phyloP scores from a whole-genome alignment of 331 rosid genomes.

The Stylosanthes scabra region DNA sequence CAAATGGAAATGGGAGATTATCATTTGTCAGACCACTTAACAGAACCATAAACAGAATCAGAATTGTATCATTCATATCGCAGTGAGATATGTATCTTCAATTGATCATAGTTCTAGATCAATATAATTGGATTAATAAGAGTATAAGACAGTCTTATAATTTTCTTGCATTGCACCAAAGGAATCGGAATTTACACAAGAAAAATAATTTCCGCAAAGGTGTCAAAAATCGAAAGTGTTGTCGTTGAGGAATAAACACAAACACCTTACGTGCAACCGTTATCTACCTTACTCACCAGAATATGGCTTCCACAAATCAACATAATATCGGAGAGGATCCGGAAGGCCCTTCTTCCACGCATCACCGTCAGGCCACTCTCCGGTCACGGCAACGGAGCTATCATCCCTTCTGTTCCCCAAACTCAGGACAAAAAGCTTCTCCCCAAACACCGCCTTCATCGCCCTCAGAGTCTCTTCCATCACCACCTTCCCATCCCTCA shows the following conservation, averaged over 20 bases:
- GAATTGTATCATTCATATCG: no score
- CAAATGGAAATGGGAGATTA: no score
- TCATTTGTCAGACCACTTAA: no score
- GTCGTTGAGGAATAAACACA: constrained; percentile 43
- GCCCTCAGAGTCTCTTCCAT: constrained; percentile 79
- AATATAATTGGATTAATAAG: no score
- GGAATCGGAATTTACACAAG: not conserved
- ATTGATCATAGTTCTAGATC: no score
- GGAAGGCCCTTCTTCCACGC: constrained; percentile 67
- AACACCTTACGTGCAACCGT: constrained; percentile 36
- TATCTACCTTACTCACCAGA: not conserved
- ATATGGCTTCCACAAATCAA: constrained; percentile 62
- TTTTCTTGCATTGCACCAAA: no score
- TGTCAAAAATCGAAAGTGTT: not conserved
- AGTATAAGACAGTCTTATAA: no score
- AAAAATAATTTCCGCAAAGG: no score
- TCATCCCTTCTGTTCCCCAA: constrained; percentile 76
- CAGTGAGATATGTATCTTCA: no score
- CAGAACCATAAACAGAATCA: no score
- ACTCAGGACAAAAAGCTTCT: constrained; percentile 59
- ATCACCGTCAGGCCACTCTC: constrained; percentile 60
- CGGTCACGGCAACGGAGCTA: constrained; percentile 89
- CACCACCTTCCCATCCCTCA: constrained; percentile 63
- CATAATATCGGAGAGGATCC: constrained; percentile 48
- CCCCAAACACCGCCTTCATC: constrained; percentile 60